These are phyloP conservation scores for Fusarium coicis DNA, from an alignment of 2,329 filamentous ascomycete genomes.

Conservation along the genomic window DNA sequence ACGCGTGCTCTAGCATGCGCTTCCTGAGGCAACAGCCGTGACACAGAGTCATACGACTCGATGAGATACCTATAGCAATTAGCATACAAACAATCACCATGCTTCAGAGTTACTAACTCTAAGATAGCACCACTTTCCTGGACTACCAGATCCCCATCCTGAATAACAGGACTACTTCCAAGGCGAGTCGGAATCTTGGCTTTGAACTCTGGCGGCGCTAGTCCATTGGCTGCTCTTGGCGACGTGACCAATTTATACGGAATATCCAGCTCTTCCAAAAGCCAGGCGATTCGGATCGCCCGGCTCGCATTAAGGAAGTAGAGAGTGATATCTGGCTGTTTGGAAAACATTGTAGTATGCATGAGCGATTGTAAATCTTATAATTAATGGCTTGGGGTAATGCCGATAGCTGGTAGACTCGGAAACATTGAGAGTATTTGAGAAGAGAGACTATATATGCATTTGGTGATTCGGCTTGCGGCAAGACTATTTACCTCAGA, in stretches of 20 bases:
- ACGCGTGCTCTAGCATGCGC: not conserved
- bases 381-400: accelerated
- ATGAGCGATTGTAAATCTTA: accelerated
- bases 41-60: not conserved
- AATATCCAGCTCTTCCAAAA: accelerated
- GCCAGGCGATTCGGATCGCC: not conserved
- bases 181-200: not conserved
- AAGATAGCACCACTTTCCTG: not conserved
- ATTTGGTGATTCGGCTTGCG: not conserved
- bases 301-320: not conserved
- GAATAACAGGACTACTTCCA: not conserved
- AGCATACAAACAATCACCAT: accelerated
- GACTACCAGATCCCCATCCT: not conserved
- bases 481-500: not conserved
- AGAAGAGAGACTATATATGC: too few relatives aligned
- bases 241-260: accelerated
- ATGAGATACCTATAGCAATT: not conserved
- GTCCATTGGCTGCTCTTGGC: not conserved
- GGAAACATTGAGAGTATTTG: too few relatives aligned
- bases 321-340: not conserved
- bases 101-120: not conserved
- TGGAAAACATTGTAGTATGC: not conserved
- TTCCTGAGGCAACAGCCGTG: not conserved
- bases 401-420: not conserved
- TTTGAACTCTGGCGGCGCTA: not conserved